Percentiles rank a stretch among this genome's conserved stretches.
Evolutionary conservation across 495 filamentous ascomycete species (phyloP).

Genomic region (Penicillium manginii): DNA sequence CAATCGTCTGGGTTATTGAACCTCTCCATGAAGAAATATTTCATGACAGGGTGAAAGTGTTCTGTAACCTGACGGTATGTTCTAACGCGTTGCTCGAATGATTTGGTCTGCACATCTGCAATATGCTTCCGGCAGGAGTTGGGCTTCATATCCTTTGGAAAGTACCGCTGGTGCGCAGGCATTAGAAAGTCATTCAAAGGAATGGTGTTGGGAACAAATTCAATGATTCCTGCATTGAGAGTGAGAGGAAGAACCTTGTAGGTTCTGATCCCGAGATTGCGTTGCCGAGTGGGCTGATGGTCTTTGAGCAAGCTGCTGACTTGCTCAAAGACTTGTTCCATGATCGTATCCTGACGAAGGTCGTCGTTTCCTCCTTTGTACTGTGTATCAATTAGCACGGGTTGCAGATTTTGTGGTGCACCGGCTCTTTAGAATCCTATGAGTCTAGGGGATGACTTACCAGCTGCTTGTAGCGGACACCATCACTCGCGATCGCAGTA

Average conservation of each 20-base stretch:
- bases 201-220: constrained; percentile 92
- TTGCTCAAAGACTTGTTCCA: constrained; percentile 99
- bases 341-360: constrained; percentile 97
- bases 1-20: constrained; percentile 95
- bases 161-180: constrained; percentile 85
- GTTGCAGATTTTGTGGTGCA: not conserved
- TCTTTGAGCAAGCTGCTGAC: constrained; percentile 86
- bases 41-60: constrained; percentile 89
- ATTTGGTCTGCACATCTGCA: constrained; percentile 65
- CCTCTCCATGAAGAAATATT: constrained; percentile 94
- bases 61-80: constrained; percentile 75
- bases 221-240: constrained; percentile 84
- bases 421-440: not conserved
- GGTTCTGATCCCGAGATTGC: constrained; percentile 85
- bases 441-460: constrained; percentile 44
- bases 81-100: constrained; percentile 69
- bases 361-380: constrained; percentile 95
- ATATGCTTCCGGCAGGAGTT: constrained; percentile 78
- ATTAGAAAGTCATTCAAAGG: constrained; percentile 88
- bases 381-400: constrained; percentile 36
- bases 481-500: constrained; percentile 75
- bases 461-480: constrained; percentile 79
- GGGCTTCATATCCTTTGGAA: constrained; percentile 80
- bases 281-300: constrained; percentile 82
- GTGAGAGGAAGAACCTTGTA: constrained; percentile 95